Evolutionary conservation across 192 early-diverging fungal species (phyloP).

Genomic region (Coemansia sp.): DNA sequence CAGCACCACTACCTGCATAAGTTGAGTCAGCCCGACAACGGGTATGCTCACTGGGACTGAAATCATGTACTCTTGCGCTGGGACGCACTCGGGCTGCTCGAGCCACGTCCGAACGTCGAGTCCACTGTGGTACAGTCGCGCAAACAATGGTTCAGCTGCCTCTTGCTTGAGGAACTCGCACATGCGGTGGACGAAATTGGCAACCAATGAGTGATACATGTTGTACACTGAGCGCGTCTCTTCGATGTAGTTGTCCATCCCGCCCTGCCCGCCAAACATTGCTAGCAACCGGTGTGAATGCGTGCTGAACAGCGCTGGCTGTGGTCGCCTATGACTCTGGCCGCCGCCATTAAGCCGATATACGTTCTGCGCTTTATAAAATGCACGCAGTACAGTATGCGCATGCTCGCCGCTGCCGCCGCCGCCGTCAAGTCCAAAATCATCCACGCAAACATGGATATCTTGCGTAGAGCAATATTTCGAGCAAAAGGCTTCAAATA

Average conservation of each 20-base stretch:
- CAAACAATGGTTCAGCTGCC: slow-evolving; percentile 60
- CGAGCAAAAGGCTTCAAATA: slow-evolving; percentile 9
- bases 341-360: neutral
- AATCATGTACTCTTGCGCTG: slow-evolving; percentile 74
- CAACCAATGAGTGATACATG: slow-evolving; percentile 75
- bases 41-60: slow-evolving; percentile 83
- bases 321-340: neutral
- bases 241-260: slow-evolving; percentile 91
- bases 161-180: slow-evolving; percentile 63
- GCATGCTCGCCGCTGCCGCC: too few species aligned
- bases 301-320: slow-evolving; percentile 22
- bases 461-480: slow-evolving; percentile 5
- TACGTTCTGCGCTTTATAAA: neutral
- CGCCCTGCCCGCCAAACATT: slow-evolving; percentile 95
- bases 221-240: slow-evolving; percentile 78
- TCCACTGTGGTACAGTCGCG: slow-evolving; percentile 65
- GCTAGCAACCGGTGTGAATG: slow-evolving; percentile 57
- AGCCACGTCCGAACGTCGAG: slow-evolving; percentile 86
- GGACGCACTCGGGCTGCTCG: slow-evolving; percentile 65
- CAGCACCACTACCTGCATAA: slow-evolving; percentile 86
- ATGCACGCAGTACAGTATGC: slow-evolving; percentile 19
- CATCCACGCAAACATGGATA: slow-evolving; percentile 4
- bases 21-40: slow-evolving; percentile 89
- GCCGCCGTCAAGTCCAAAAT: neutral
- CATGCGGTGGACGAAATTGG: slow-evolving; percentile 74